Conservation (phyloP, 805 yeast species). For the Priceomyces carsonii region DNA sequence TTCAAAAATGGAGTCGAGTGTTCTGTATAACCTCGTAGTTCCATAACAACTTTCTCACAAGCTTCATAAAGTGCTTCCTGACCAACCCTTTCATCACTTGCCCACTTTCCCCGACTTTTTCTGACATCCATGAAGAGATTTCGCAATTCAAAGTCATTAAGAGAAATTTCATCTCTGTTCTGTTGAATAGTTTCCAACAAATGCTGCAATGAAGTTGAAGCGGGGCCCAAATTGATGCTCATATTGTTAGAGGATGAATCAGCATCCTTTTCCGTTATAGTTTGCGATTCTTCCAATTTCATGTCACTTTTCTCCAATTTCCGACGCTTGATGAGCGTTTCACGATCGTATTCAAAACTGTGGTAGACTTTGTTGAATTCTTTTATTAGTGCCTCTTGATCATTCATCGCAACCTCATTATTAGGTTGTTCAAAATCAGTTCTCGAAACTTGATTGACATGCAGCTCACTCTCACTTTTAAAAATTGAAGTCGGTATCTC, state of each 20-base stretch:
- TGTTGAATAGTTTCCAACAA: constrained; percentile 75
- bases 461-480: constrained; percentile 8
- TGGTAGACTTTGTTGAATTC: constrained; percentile 76
- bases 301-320: constrained; percentile 81
- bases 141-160: constrained; percentile 82
- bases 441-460: constrained; percentile 9
- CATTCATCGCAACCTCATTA: constrained; percentile 23
- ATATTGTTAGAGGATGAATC: constrained; percentile 19
- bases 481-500: constrained; percentile 35
- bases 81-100: constrained; percentile 90
- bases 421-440: constrained; percentile 5
- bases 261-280: constrained; percentile 8
- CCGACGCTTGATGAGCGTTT: constrained; percentile 71
- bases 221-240: constrained; percentile 39
- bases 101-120: constrained; percentile 96
- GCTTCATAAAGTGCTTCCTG: constrained; percentile 98
- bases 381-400: constrained; percentile 49
- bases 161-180: constrained; percentile 68
- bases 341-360: constrained; percentile 72
- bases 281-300: constrained; percentile 47
- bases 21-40: constrained; percentile 87
- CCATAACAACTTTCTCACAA: constrained; percentile 91
- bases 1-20: constrained; percentile 95
- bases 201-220: constrained; percentile 61
- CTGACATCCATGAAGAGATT: constrained; percentile 88